phyloP scores from a whole-genome alignment of 2,329 filamentous ascomycete genomes.

The Ceratocystis diversiconidia region DNA sequence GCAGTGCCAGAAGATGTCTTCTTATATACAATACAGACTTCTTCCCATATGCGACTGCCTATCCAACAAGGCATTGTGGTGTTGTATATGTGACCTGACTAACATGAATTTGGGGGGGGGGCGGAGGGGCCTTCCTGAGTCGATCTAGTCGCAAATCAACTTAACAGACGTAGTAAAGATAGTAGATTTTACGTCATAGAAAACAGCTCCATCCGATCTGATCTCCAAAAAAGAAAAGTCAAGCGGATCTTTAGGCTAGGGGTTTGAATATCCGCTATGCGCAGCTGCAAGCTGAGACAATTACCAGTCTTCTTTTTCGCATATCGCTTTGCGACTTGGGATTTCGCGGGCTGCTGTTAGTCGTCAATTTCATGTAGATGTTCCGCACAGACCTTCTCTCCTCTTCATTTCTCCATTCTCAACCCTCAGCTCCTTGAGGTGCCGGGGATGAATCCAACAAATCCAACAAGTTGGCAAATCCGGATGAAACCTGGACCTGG shows the following conservation, averaged over 20 bases:
- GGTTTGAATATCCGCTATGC: too few relatives aligned
- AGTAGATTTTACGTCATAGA: too few relatives aligned
- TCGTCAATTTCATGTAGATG: too few relatives aligned
- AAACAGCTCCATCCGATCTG: neutral
- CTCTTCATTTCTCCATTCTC: neutral
- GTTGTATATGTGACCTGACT: neutral
- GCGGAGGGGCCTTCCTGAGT: too few relatives aligned
- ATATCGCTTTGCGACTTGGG: too few relatives aligned
- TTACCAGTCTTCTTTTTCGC: too few relatives aligned
- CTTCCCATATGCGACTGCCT: neutral
- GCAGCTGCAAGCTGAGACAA: too few relatives aligned
- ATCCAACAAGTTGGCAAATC: neutral
- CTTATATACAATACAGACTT: neutral
- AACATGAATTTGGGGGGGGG: neutral
- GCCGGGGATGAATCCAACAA: neutral
- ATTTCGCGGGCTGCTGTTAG: too few relatives aligned
- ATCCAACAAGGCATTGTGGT: neutral
- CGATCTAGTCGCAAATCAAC: too few relatives aligned
- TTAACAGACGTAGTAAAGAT: too few relatives aligned
- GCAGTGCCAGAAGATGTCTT: neutral
- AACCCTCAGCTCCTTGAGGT: neutral
- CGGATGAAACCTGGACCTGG: neutral
- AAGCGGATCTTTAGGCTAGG: neutral
- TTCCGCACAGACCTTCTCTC: neutral
- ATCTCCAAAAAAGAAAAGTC: neutral